Evolutionary conservation across 306 rosid genomes (phyloP).

Genomic region (Abrus pulchellus): DNA sequence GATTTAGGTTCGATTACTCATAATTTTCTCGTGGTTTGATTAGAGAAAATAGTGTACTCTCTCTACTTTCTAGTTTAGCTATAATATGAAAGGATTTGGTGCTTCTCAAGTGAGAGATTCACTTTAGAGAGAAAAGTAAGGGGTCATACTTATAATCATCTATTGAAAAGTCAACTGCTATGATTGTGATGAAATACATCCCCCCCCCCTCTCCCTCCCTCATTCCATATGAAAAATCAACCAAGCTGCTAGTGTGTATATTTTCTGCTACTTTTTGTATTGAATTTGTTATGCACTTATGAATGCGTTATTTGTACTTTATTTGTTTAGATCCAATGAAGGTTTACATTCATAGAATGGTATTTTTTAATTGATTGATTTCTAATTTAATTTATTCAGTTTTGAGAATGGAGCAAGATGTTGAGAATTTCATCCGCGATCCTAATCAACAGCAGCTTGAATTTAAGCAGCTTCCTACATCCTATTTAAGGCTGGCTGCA

Average conservation of each 20-base stretch:
- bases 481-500: slow-evolving; percentile 96
- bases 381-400: slow-evolving; percentile 61
- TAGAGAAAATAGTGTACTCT: not conserved
- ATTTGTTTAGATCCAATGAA: slow-evolving; percentile 24
- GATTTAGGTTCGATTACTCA: slow-evolving; percentile 11
- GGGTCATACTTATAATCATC: not conserved
- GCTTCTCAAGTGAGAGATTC: not conserved
- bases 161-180: not conserved
- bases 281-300: not conserved
- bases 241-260: slow-evolving; percentile 1
- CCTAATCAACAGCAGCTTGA: slow-evolving; percentile 89
- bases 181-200: not conserved
- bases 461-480: slow-evolving; percentile 95
- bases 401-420: slow-evolving; percentile 97
- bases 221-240: too few relatives aligned
- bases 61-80: slow-evolving; percentile 8
- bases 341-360: slow-evolving; percentile 8
- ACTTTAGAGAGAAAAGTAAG: not conserved
- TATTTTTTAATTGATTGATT: slow-evolving; percentile 1
- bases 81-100: not conserved
- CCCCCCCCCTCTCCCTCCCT: not conserved
- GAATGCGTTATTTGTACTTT: slow-evolving; percentile 10
- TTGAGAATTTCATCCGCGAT: slow-evolving; percentile 84
- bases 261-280: not conserved
- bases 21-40: not conserved